Conservation (phyloP, 1,284 basidiomycete genomes). For the Cutaneotrichosporon cavernicola region DNA sequence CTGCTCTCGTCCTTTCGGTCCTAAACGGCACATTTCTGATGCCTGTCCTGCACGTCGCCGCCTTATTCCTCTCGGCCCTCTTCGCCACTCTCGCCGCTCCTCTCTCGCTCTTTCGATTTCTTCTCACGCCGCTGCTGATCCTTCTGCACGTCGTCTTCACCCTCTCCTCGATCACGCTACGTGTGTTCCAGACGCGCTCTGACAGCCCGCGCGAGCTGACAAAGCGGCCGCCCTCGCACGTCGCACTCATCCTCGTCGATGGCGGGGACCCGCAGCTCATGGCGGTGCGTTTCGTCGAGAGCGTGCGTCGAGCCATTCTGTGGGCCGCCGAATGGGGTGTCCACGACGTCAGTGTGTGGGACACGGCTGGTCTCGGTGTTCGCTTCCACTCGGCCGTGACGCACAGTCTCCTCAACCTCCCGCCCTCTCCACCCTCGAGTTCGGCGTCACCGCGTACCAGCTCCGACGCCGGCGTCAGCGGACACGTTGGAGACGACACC, state of each 20-base stretch:
- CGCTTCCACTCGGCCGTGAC: constrained; percentile 17
- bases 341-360: constrained; percentile 38
- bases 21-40: not conserved
- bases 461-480: not conserved
- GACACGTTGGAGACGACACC: constrained; percentile 18
- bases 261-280: constrained; percentile 13
- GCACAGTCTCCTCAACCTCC: constrained; percentile 21
- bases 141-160: constrained; percentile 41
- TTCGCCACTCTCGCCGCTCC: not conserved
- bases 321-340: constrained; percentile 41
- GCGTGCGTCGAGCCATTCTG: constrained; percentile 30
- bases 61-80: not conserved
- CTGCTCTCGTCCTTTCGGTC: not conserved
- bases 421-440: constrained; percentile 22
- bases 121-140: constrained; percentile 34
- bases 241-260: constrained; percentile 28
- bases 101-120: constrained; percentile 5
- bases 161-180: constrained; percentile 36
- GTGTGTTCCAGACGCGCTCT: constrained; percentile 31
- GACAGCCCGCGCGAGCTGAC: constrained; percentile 13
- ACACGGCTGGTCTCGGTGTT: constrained; percentile 20
- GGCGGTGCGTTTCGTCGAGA: constrained; percentile 27
- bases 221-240: constrained; percentile 24
- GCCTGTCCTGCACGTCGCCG: constrained; percentile 1
- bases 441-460: not conserved